Evolutionary conservation across 192 early-diverging fungal genomes (phyloP), one percentile per base, ranked within the genome.

Genomic region (Gigaspora rosea): DNA sequence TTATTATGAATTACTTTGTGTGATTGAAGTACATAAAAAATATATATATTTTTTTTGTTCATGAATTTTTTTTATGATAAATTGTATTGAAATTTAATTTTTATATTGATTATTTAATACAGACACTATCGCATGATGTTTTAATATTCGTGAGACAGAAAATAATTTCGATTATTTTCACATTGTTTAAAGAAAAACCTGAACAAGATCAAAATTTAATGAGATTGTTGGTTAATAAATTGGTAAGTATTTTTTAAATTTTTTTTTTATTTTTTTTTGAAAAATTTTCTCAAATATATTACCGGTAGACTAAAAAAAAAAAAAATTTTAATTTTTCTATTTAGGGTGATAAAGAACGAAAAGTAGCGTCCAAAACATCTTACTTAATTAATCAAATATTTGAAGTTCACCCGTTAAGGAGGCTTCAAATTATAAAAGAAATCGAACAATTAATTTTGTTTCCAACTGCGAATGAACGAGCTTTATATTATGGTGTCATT

Each of bases 121-220:
- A 92, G 90, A 86, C 90, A 57, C 86, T 96, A 58, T 86, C 93
- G 7, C 92, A 95, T 79, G 97, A 99, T 83, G 88, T 94, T 15
- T 84, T 99, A 35, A 81, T 89, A 27, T 91, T 94, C 76, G 91
- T 98, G 36, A 91, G 94, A 66, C 90, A 91, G 80, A 94, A 90
- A 80, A 93, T 91, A 85, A 81, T 98, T 7, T 84, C 80, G 11
- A 90, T 89, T 82, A 90, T 97, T 72, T 85, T 86, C 72, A 92
- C 93, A 74, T 85, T 99, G 46, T 84, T 98, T 70, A 81, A 83
- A 51, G 80, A 90, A 11, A 97, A 97, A 82, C 95, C 97, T 27
- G 97, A 99, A 83, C 95, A 97, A 82, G 97, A 99, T 82, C 92
- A 95, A 63, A 97, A 97, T 78, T 85, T 99, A 64, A 87, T 99